These are phyloP conservation scores for Pseudopyricularia cyperi DNA, from an alignment of 2,329 filamentous ascomycete species.

Conservation along the genomic window DNA sequence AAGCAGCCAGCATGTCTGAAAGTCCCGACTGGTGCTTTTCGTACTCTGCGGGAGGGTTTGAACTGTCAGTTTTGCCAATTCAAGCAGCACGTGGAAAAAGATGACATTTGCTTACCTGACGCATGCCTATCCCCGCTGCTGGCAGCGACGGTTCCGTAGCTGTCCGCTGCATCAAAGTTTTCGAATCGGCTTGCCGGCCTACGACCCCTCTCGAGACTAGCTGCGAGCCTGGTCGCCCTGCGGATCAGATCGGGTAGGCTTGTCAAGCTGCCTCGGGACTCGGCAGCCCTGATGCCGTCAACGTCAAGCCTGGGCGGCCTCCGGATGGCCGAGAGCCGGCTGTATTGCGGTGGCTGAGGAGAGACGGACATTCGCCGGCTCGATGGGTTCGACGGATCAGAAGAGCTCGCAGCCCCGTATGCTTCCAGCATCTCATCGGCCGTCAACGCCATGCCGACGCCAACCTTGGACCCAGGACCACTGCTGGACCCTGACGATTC, in stretches of 20 bases:
- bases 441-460: conserved; percentile 18
- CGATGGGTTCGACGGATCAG: conserved; percentile 21
- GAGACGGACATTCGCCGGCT: conserved; percentile 9
- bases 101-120: conserved; percentile 18
- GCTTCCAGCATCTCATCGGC: conserved; percentile 36
- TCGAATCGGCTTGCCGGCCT: conserved; percentile 47
- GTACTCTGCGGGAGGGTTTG: conserved; percentile 13
- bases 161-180: conserved; percentile 24
- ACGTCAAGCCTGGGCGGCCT: conserved; percentile 68
- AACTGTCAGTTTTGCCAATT: neutral
- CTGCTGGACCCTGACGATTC: conserved; percentile 32
- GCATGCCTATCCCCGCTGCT: conserved; percentile 21
- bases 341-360: conserved; percentile 19
- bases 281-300: conserved; percentile 66
- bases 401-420: conserved; percentile 33
- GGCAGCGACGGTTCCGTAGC: conserved; percentile 25
- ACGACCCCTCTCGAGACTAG: conserved; percentile 74
- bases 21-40: conserved; percentile 38
- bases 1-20: conserved; percentile 54
- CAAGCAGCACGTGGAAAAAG: neutral
- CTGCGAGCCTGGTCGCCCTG: conserved; percentile 73
- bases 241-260: conserved; percentile 85
- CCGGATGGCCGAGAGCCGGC: conserved; percentile 39
- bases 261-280: conserved; percentile 78
- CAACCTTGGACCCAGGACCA: conserved; percentile 14